Base-by-base conservation (phyloP, 805 yeast species). In the Yamadazyma olivae region DNA sequence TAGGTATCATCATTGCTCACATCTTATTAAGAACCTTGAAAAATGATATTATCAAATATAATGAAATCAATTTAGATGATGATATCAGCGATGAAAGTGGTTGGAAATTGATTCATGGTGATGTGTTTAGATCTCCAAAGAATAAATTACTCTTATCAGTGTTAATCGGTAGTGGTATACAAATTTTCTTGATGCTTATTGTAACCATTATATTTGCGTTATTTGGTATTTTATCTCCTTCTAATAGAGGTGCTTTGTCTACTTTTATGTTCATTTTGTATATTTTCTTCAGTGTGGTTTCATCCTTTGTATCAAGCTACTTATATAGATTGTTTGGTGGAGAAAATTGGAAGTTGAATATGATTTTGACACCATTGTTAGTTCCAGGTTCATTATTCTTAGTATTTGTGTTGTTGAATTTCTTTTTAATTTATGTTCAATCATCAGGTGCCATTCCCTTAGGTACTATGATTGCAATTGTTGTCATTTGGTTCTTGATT, bases 101-200 rank as follows among this genome's bases (percentile, higher is more conserved):
- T 26, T 93, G 99, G 99, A 93, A 93, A 58, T 73, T 93, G 45
- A 82, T 89, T 26, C 95, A 90, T 51, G 98, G 97, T 43, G 98
- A 91, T 58, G 89, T 91, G 20, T 91, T 91, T 68, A 77, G 98
- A 59, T 65, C 90, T 6, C 98, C 98, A 28, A 57, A 69, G 33
- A 67, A 75, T 46, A 71, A 83, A 37, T 72, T 89, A 75, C 40
- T 85, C 5, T 71, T 89, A 41, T 83, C 96, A 2, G 79, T 89
- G 6, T 60, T 90, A 16, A 76, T 89, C 32, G 99, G 99, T 30
- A 80, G 93, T 35, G 99, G 99, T 41, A 61, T 74, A 20, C 99
- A 93, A 62, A 59, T 91, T 21, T 75, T 89, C 45, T 67, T 83
- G 51, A 90, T 93, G 90, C 57, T 81, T 2, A 58, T 78, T 26